Percentiles rank a stretch among this genome's conserved stretches.
Conservation (phyloP, 352 stramenopile species). For the Phytopythium kandeliae region DNA sequence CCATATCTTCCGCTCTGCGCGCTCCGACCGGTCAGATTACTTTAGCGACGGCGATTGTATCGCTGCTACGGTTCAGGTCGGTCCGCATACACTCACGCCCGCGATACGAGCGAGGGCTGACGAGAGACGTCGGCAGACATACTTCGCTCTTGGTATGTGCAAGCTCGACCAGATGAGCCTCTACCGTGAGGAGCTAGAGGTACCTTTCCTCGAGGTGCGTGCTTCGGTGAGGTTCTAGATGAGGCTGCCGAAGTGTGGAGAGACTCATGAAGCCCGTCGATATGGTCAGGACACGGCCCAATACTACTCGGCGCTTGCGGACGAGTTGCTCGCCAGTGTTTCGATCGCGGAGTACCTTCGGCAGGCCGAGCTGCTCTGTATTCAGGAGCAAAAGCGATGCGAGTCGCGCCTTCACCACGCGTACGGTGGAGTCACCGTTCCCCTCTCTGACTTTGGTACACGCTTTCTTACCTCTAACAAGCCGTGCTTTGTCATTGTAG, state of each 20-base stretch:
- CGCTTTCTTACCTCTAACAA: no score
- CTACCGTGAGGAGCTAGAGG: conserved; percentile 75
- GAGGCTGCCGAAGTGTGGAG: not conserved
- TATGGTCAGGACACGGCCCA: conserved; percentile 41
- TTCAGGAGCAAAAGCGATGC: conserved; percentile 75
- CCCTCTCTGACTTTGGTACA: not conserved
- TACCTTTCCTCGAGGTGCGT: conserved; percentile 55
- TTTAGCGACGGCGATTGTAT: conserved; percentile 74
- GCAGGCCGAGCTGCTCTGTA: conserved; percentile 64
- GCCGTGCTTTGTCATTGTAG: conserved; percentile 18
- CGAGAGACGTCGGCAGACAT: conserved; percentile 36
- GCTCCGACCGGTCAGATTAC: conserved; percentile 42
- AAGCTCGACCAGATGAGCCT: conserved; percentile 77
- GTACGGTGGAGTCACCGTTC: conserved; percentile 25
- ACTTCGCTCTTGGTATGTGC: conserved; percentile 65
- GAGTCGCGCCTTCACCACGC: conserved; percentile 69
- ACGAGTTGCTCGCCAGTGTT: conserved; percentile 53
- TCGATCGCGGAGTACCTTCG: conserved; percentile 72
- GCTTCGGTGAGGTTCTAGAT: not conserved
- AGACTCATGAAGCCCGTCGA: no score
- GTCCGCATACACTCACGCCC: not conserved
- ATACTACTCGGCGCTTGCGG: conserved; percentile 67
- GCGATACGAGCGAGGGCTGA: not conserved
- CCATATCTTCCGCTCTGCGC: conserved; percentile 54
- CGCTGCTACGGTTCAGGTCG: conserved; percentile 61